phyloP scores from a whole-genome alignment of 2,329 filamentous ascomycete genomes.

The Blastomyces silverae region DNA sequence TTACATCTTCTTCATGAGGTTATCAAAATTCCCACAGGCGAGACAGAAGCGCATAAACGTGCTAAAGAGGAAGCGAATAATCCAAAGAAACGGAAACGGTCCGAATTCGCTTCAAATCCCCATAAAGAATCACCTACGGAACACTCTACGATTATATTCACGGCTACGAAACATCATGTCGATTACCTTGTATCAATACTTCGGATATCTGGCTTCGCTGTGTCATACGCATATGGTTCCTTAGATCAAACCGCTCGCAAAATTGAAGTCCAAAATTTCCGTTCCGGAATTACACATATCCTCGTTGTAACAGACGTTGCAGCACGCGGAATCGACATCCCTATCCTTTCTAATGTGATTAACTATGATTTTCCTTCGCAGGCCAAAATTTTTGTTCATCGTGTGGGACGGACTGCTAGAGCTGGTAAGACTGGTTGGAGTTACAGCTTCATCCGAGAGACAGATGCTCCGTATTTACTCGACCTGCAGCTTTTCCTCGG shows the following conservation, averaged over 20 bases:
- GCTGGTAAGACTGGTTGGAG: slow-evolving; percentile 90
- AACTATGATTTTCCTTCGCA: slow-evolving; percentile 98
- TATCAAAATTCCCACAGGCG: slow-evolving; percentile 77
- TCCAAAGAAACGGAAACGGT: slow-evolving; percentile 44
- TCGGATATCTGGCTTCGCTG: slow-evolving; percentile 72
- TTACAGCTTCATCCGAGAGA: slow-evolving; percentile 83
- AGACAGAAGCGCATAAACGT: slow-evolving; percentile 48
- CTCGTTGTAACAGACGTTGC: slow-evolving; percentile 95
- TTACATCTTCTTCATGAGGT: slow-evolving; percentile 84
- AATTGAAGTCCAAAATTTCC: slow-evolving; percentile 85
- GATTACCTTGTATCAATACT: slow-evolving; percentile 84
- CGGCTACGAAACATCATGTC: slow-evolving; percentile 93
- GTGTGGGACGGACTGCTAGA: slow-evolving; percentile 90
- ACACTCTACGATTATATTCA: slow-evolving; percentile 91
- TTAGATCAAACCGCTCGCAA: slow-evolving; percentile 90
- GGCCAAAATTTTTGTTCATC: slow-evolving; percentile 92
- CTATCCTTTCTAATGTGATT: slow-evolving; percentile 90
- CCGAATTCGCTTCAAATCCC: slow-evolving; percentile 46
- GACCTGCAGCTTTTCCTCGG: slow-evolving; percentile 92
- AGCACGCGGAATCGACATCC: slow-evolving; percentile 95
- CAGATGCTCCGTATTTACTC: slow-evolving; percentile 83
- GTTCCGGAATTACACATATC: slow-evolving; percentile 76
- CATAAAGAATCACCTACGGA: slow-evolving; percentile 67
- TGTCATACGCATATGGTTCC: slow-evolving; percentile 91
- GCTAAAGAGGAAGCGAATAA: slow-evolving; percentile 42